A percentile compares a stretch with the other conserved stretches of the same genome.
Evolutionary conservation across 176 grass and related monocot genomes (phyloP).

Genomic region (bread wheat (Triticum aestivum)): IWGSC_CS_RefSeq_v2.1 NC_057799.1:172917628-172918127

Average conservation of each 20-base stretch:
- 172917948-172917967: conserved; percentile 93
- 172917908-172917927: conserved; percentile 85
- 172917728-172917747: background rate
- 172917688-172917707: conserved; percentile 23
- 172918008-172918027: conserved; percentile 61
- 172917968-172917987: conserved; percentile 98
- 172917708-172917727: conserved; percentile 16
- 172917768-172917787: conserved; percentile 3
- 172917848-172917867: conserved; percentile 51
- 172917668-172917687: conserved; percentile 79
- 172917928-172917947: conserved; percentile 72
- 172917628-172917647: conserved; percentile 93
- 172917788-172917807: background rate
- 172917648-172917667: conserved; percentile 78
- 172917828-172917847: background rate
- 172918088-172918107: conserved; percentile 20
- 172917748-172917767: background rate
- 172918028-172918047: conserved; percentile 55
- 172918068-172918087: conserved; percentile 3
- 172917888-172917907: conserved; percentile 89
- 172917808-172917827: conserved; percentile 16
- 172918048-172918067: conserved; percentile 26
- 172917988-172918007: conserved; percentile 85
- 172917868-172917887: conserved; percentile 76
- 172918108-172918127: conserved; percentile 1